Evolutionary conservation across 768 basidiomycete genomes (phyloP).

Genomic region (Lactarius sanguifluus): DNA sequence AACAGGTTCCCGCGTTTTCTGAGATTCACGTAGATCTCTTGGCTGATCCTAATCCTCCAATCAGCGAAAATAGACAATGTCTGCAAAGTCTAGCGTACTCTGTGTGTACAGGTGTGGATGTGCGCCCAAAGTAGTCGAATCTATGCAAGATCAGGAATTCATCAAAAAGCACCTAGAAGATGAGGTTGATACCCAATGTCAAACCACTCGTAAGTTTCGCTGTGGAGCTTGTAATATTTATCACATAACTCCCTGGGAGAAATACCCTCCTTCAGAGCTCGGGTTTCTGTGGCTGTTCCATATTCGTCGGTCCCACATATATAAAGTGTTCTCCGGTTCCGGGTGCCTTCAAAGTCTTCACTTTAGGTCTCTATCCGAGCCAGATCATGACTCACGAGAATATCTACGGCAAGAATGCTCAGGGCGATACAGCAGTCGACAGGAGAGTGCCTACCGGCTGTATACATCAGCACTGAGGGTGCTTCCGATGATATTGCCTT

Average conservation of each 20-base stretch:
- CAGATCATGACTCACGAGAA: conserved; percentile 47
- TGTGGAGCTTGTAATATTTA: conserved; percentile 86
- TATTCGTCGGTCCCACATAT: conserved; percentile 99
- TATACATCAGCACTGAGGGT: conserved; percentile 97
- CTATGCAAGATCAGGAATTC: conserved; percentile 40
- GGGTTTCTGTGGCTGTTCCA: conserved; percentile 98
- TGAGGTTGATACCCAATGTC: conserved; percentile 70
- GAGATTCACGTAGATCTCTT: conserved; percentile 85
- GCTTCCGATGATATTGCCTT: conserved; percentile 92
- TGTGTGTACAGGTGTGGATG: conserved; percentile 86
- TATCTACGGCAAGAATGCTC: conserved; percentile 44
- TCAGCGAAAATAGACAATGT: conserved; percentile 2
- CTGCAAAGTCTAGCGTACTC: conserved; percentile 52
- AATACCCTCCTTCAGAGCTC: conserved; percentile 85
- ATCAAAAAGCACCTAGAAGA: not conserved
- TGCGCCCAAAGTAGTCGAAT: conserved; percentile 96
- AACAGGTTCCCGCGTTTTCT: conserved; percentile 73
- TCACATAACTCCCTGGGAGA: conserved; percentile 82
- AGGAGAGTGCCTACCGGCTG: conserved; percentile 67
- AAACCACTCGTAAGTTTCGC: conserved; percentile 97
- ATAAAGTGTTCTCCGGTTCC: conserved; percentile 88
- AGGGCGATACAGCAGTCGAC: conserved; percentile 15
- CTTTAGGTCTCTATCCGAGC: conserved; percentile 7
- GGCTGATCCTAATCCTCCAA: conserved; percentile 64
- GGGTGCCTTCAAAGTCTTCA: conserved; percentile 47